phyloP scores from a whole-genome alignment of 345 rosid genomes.

The Brassica juncea region DNA sequence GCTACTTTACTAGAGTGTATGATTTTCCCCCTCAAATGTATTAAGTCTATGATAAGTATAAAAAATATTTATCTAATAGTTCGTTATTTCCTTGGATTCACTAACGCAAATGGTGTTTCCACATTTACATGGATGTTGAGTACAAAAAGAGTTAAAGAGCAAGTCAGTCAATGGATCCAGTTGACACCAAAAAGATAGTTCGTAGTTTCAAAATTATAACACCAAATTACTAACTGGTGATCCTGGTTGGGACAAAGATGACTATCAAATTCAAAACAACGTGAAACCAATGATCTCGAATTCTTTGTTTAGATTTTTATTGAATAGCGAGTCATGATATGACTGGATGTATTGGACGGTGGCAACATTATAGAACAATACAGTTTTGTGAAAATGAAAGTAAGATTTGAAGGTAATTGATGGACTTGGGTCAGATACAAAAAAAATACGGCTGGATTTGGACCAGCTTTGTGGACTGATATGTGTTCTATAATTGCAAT shows the following conservation, averaged over 20 bases:
- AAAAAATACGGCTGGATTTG: slow-evolving; percentile 28
- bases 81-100: not conserved
- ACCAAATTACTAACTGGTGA: not conserved
- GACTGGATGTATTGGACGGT: slow-evolving; percentile 33
- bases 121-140: not conserved
- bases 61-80: not conserved
- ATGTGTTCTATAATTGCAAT: slow-evolving; percentile 4
- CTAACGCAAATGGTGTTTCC: not conserved
- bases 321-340: not conserved
- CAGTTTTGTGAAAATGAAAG: slow-evolving; percentile 12
- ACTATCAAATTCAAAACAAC: not conserved
- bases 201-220: not conserved
- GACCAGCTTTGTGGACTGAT: slow-evolving; percentile 17
- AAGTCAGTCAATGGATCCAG: not conserved
- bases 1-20: not conserved
- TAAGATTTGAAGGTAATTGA: slow-evolving; percentile 5
- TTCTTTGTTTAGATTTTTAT: not conserved
- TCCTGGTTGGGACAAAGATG: not conserved
- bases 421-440: slow-evolving; percentile 30
- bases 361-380: slow-evolving; percentile 15
- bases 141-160: not conserved
- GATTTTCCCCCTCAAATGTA: not conserved
- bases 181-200: not conserved
- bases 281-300: not conserved
- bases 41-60: not conserved